Evolutionary conservation across 148 eudicot genomes (phyloP).

Genomic region (Vaccinium darrowii): DNA sequence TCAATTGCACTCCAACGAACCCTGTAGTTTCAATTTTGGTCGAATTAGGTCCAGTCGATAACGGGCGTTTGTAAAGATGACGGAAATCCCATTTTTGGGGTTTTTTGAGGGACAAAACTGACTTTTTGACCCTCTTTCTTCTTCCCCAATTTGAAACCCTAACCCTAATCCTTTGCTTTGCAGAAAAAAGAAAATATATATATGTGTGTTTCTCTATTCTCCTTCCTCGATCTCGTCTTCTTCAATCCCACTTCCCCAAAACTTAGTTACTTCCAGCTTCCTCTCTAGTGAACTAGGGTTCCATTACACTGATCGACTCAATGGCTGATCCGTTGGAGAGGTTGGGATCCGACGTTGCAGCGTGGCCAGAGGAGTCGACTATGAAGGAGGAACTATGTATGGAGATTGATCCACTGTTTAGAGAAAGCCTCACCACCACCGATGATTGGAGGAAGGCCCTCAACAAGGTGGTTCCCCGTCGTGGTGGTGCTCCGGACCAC

Average conservation of each 20-base stretch:
- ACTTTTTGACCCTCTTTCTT: too few species aligned
- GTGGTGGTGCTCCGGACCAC: constrained; percentile 91
- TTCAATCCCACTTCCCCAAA: background rate
- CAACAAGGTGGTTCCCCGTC: constrained; percentile 75
- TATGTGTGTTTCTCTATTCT: background rate
- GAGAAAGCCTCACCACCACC: constrained; percentile 55
- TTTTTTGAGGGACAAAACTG: too few species aligned
- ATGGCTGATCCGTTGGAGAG: constrained; percentile 58
- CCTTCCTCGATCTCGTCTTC: background rate
- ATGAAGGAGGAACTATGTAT: constrained; percentile 64
- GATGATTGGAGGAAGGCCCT: constrained; percentile 94
- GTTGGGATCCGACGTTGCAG: constrained; percentile 52
- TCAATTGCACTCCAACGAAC: too few species aligned
- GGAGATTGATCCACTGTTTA: constrained; percentile 74
- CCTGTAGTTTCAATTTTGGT: too few species aligned
- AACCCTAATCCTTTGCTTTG: too few species aligned
- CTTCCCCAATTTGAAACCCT: too few species aligned
- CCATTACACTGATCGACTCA: background rate
- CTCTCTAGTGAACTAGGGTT: constrained; percentile 3
- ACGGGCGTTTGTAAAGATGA: too few species aligned
- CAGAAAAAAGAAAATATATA: constrained; percentile 27
- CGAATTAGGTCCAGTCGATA: too few species aligned
- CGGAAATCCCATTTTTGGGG: too few species aligned
- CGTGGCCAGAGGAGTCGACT: constrained; percentile 34
- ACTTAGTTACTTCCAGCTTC: background rate